Evolutionary conservation across 73 alveolate species (phyloP).

Genomic region (Stentor coeruleus): DNA sequence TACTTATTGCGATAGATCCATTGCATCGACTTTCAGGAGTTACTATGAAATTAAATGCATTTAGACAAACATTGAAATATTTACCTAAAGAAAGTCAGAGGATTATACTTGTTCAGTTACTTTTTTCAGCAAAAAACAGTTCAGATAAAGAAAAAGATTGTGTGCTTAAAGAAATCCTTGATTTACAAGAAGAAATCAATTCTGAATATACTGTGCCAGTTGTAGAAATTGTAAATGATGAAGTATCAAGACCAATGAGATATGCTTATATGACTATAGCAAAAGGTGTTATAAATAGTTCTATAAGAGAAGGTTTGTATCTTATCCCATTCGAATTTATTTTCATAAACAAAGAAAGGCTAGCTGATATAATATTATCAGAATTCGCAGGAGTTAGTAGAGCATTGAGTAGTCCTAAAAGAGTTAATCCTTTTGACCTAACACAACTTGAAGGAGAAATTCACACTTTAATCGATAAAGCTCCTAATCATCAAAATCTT

Average conservation of each 20-base stretch:
- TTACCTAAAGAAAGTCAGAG: conserved; percentile 31
- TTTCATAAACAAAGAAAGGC: conserved; percentile 30
- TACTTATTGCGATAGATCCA: conserved; percentile 51
- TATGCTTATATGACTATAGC: conserved; percentile 37
- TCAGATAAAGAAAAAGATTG: conserved; percentile 25
- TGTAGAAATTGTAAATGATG: neutral
- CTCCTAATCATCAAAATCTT: neutral
- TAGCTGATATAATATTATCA: conserved; percentile 35
- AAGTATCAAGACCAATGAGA: neutral
- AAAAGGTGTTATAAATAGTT: conserved; percentile 33
- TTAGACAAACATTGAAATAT: conserved; percentile 32
- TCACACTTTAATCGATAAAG: neutral
- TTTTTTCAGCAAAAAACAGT: conserved; percentile 33
- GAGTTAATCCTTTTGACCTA: conserved; percentile 60
- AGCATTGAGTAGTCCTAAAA: conserved; percentile 46
- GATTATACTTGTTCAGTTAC: conserved; percentile 28
- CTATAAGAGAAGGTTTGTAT: conserved; percentile 59
- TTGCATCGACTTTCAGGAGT: conserved; percentile 55
- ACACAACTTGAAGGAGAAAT: conserved; percentile 34
- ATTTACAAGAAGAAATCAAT: conserved; percentile 34
- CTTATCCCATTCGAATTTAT: conserved; percentile 62
- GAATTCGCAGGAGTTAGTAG: conserved; percentile 66
- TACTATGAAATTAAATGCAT: conserved; percentile 39
- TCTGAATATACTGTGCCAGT: neutral
- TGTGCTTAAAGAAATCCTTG: conserved; percentile 26